These are phyloP conservation scores for Fremontodendron californicum DNA, from an alignment of 345 rosid genomes.

Conservation along the genomic window DNA sequence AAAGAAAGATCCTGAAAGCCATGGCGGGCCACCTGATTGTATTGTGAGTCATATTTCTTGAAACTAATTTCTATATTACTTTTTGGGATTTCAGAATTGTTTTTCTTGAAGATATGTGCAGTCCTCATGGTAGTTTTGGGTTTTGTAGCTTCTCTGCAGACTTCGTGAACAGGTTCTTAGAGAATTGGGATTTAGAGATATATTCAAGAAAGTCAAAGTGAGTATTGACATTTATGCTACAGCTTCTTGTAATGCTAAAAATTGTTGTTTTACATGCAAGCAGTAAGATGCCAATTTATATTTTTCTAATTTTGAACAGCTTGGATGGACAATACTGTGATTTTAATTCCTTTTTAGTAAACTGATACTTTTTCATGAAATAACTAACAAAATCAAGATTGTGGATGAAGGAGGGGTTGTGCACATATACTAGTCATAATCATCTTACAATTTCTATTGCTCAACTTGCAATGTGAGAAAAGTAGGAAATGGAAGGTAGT, in stretches of 20 bases:
- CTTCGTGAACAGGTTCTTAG: constrained; percentile 79
- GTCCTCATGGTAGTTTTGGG: constrained; percentile 10
- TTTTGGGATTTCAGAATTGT: not conserved
- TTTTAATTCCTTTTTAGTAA: not conserved
- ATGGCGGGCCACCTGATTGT: constrained; percentile 94
- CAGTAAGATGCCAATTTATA: not conserved
- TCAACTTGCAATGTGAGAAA: not conserved
- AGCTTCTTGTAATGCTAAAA: not conserved
- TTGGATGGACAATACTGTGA: not conserved
- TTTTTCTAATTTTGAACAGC: not conserved
- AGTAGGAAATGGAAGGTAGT: not conserved
- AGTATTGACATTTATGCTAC: constrained; percentile 3
- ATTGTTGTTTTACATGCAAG: not conserved
- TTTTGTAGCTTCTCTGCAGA: constrained; percentile 76
- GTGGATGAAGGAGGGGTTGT: not conserved
- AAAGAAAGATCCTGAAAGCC: constrained; percentile 94
- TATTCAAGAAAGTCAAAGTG: constrained; percentile 96
- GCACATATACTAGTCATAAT: not conserved
- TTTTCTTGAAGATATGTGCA: not conserved
- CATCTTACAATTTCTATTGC: not conserved
- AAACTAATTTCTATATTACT: not conserved
- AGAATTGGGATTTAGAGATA: constrained; percentile 90
- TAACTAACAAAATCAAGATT: not conserved
- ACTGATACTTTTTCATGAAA: not conserved
- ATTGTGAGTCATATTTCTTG: constrained; percentile 41